Percentiles rank a stretch among this genome's conserved stretches.
These are phyloP conservation scores for Podila epigama DNA, from an alignment of 192 early-diverging fungal genomes.

Conservation along the genomic window DNA sequence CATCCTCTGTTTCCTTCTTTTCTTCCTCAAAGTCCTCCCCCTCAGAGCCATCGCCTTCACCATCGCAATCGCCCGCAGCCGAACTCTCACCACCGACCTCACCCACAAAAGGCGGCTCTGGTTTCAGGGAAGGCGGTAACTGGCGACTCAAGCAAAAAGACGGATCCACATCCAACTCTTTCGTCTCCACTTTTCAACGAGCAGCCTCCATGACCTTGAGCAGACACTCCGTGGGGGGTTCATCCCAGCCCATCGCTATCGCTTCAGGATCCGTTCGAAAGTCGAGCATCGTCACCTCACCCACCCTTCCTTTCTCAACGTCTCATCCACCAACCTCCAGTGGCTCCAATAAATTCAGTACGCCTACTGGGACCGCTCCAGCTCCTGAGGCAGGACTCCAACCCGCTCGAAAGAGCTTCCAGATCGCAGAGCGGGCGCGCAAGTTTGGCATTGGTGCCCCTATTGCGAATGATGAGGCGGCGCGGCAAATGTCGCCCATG, in stretches of 20 bases:
- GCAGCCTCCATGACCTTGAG: conserved; percentile 36
- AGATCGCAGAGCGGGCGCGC: conserved; percentile 51
- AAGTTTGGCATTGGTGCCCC: conserved; percentile 54
- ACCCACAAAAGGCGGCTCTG: conserved; percentile 5
- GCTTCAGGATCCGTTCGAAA: conserved; percentile 9
- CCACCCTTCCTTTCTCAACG: conserved; percentile 13
- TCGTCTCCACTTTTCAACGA: conserved; percentile 29
- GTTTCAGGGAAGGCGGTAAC: conserved; percentile 9
- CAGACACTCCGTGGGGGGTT: conserved; percentile 17
- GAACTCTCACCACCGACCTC: conserved; percentile 29
- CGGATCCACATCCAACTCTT: conserved; percentile 25
- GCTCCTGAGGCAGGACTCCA: conserved; percentile 14
- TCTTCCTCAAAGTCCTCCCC: not conserved
- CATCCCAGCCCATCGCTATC: conserved; percentile 10
- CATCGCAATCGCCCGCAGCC: not conserved
- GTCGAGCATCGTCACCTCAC: not conserved
- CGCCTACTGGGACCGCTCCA: not conserved
- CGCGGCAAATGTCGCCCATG: conserved; percentile 45
- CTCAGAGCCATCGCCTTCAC: conserved; percentile 1
- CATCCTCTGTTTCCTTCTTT: conserved; percentile 1
- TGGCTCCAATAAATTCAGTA: not conserved
- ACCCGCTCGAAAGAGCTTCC: conserved; percentile 46
- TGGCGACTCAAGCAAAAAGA: conserved; percentile 15
- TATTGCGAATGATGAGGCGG: conserved; percentile 49
- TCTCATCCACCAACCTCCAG: conserved; percentile 17